Evolutionary conservation across 352 stramenopile species (phyloP).

Genomic region (Stramenopiles sp.): DNA sequence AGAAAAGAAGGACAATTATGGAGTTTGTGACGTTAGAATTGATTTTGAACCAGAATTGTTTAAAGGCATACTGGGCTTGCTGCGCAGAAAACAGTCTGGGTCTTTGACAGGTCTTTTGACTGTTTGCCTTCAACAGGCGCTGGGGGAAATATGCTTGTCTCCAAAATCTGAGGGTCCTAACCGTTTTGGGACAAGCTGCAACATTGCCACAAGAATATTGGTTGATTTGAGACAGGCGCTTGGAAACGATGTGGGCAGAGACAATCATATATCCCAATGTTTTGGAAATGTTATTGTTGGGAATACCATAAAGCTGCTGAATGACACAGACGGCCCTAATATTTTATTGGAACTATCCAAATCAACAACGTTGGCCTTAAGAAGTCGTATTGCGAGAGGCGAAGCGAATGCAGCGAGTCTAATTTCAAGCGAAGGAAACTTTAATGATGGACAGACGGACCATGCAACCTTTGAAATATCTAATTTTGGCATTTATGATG

Average conservation of each 20-base stretch:
- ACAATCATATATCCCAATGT: conserved; percentile 14
- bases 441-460: conserved; percentile 6
- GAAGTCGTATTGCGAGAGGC: conserved; percentile 9
- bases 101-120: conserved; percentile 12
- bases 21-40: conserved; percentile 12
- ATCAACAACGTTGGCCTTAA: conserved; percentile 7
- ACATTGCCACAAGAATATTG: conserved; percentile 13
- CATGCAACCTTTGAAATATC: conserved; percentile 14
- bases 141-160: conserved; percentile 11
- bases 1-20: conserved; percentile 12
- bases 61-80: conserved; percentile 1
- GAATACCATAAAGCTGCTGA: conserved; percentile 13
- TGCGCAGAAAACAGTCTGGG: conserved; percentile 11
- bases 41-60: conserved; percentile 11
- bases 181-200: background rate
- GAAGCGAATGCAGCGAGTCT: conserved; percentile 1
- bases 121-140: conserved; percentile 9
- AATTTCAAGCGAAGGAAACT: conserved; percentile 13
- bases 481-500: conserved; percentile 13
- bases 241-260: background rate
- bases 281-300: conserved; percentile 14
- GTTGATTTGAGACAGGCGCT: conserved; percentile 8
- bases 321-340: background rate
- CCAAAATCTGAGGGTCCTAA: background rate
- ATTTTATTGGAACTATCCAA: conserved; percentile 12